Conservation (phyloP, 768 basidiomycete species). For the Pisolithus marmoratus region DNA sequence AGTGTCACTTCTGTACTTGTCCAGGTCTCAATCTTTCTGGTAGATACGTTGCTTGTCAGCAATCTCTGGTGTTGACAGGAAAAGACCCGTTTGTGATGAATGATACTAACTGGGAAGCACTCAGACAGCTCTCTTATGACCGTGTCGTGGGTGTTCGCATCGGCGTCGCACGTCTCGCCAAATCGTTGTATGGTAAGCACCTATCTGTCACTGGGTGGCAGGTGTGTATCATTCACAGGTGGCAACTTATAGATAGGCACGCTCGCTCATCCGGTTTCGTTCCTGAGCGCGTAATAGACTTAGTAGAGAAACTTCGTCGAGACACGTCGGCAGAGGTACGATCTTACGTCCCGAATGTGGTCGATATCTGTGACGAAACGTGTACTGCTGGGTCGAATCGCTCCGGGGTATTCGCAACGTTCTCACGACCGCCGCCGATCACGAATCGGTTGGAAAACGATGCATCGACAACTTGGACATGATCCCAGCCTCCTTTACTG, state of each 20-base stretch:
- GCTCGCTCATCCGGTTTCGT: slow-evolving; percentile 13
- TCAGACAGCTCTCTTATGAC: slow-evolving; percentile 58
- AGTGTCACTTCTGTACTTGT: slow-evolving; percentile 4
- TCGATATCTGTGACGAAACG: slow-evolving; percentile 10
- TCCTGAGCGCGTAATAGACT: slow-evolving; percentile 31
- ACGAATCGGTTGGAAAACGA: slow-evolving; percentile 2
- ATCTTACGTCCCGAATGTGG: slow-evolving; percentile 45
- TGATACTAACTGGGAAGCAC: slow-evolving; percentile 41
- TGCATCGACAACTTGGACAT: background rate
- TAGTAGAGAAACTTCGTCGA: slow-evolving; percentile 43
- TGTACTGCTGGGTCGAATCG: slow-evolving; percentile 6
- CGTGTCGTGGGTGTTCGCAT: slow-evolving; percentile 80
- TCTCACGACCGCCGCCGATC: slow-evolving; percentile 33
- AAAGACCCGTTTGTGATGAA: slow-evolving; percentile 35
- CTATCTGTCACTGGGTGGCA: slow-evolving; percentile 1
- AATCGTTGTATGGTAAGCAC: slow-evolving; percentile 48
- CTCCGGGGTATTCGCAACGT: slow-evolving; percentile 27
- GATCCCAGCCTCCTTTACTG: background rate
- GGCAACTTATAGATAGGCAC: slow-evolving; percentile 10
- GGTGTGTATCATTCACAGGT: background rate
- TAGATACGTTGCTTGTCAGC: slow-evolving; percentile 73
- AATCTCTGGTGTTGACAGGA: slow-evolving; percentile 44
- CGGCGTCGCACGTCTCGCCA: slow-evolving; percentile 71
- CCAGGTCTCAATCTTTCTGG: slow-evolving; percentile 13
- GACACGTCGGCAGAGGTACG: slow-evolving; percentile 60